Evolutionary conservation across 2,329 filamentous ascomycete species (phyloP).

Genomic region (Aspergillus costaricaensis): DNA sequence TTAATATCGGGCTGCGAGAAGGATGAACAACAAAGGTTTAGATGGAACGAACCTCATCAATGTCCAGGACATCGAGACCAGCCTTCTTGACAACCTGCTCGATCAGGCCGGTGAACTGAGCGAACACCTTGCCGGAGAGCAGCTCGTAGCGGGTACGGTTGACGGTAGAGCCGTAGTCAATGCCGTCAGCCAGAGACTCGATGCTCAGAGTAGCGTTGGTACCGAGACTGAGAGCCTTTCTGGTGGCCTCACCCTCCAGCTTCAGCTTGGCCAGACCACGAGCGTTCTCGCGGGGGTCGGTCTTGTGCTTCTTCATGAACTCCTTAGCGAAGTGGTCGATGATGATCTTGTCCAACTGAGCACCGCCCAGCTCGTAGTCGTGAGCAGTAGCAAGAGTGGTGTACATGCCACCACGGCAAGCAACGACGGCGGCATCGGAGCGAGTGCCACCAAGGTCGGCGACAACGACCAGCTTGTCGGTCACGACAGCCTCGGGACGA

Average conservation of each 20-base stretch:
- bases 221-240: slow-evolving; percentile 87
- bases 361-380: slow-evolving; percentile 91
- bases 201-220: slow-evolving; percentile 89
- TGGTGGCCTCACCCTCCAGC: slow-evolving; percentile 84
- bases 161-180: slow-evolving; percentile 88
- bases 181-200: slow-evolving; percentile 83
- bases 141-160: slow-evolving; percentile 94
- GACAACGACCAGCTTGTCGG: slow-evolving; percentile 89
- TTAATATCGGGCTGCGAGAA: background rate
- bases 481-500: slow-evolving; percentile 68
- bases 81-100: slow-evolving; percentile 89
- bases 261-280: slow-evolving; percentile 88
- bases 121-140: slow-evolving; percentile 80
- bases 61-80: slow-evolving; percentile 83
- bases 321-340: slow-evolving; percentile 98
- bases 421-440: slow-evolving; percentile 86
- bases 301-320: slow-evolving; percentile 95
- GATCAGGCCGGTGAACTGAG: slow-evolving; percentile 82
- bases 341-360: slow-evolving; percentile 82
- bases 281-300: slow-evolving; percentile 79
- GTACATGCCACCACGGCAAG: slow-evolving; percentile 93
- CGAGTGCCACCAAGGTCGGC: slow-evolving; percentile 91
- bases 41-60: slow-evolving; percentile 65
- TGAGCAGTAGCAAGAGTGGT: slow-evolving; percentile 90
- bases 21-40: background rate